Evolutionary conservation across 106 monocot genomes (phyloP), one percentile per base, ranked within the genome.

Genomic region (Iris macrosiphon): DNA sequence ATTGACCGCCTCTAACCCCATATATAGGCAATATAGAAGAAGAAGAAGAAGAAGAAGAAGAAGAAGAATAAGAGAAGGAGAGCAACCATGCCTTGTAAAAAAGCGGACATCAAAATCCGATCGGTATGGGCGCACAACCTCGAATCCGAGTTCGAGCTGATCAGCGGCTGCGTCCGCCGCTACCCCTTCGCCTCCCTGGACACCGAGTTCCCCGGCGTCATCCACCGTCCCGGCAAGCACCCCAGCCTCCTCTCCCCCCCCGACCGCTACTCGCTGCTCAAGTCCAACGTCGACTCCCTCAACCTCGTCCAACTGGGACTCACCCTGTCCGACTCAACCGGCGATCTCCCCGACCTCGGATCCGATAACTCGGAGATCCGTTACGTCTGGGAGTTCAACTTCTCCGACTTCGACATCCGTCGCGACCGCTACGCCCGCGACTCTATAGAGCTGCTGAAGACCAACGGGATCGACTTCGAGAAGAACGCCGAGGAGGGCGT

Each of bases 161-260:
- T 88, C 60, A 31, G 61, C 20, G 23, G 48, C 32, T 23, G 53
- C 6, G 58, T 88, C 30, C 75, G 79, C 26, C 50, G 43, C 20
- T 55, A 61, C 51, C 75, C 72, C 0, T 82, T 57, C 71, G 75
- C 65, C 21, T 48, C 82, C 56, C 71, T 88, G 78, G 87, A 88
- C 72, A 88, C 87, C 3, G 82, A 88, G 68, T 88, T 88, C 65
- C 87, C 91, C 37, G 90, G 90, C 57, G 72, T 76, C 29, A 34
- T 92, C 40, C 55, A 73, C 73, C 58, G 62, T 3, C 60, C 77
- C 0, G 31, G 15, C 12, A 10, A 25, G 19, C 65, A 72, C 65
- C 71, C 54, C 15, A 25, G 34, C 46, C 47, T 39, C 49, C 75
- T 67, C 64, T 29, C 55, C 19, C 61, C 68, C 10, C 2, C n/a